A percentile compares a stretch with the other conserved stretches of the same genome.
Evolutionary conservation across 1,284 basidiomycete species (phyloP).

Genomic region (Ganoderma lucidum): DNA sequence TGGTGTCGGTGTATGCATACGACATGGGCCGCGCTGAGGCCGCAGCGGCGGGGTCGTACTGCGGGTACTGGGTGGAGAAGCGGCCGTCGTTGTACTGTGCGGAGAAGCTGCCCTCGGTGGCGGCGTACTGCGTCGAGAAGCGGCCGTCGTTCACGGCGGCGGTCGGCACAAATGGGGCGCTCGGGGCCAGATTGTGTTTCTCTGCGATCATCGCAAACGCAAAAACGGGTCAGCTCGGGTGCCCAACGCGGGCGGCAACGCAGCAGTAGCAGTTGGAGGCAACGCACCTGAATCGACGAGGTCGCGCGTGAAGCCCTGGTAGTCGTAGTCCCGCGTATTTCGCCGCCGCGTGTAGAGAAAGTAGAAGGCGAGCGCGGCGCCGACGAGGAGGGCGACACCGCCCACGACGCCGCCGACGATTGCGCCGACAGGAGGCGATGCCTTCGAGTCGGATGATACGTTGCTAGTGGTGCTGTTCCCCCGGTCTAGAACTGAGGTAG

Average conservation of each 20-base stretch:
- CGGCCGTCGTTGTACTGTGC: constrained; percentile 3
- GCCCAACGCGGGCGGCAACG: background rate
- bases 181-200: constrained; percentile 17
- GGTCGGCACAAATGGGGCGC: background rate
- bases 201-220: constrained; percentile 13
- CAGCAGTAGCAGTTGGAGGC: background rate
- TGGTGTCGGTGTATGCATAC: background rate
- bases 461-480: background rate
- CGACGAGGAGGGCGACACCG: constrained; percentile 29
- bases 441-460: background rate
- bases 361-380: constrained; percentile 26
- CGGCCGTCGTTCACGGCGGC: constrained; percentile 3
- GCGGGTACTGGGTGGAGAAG: constrained; percentile 10
- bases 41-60: constrained; percentile 22
- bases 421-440: constrained; percentile 23
- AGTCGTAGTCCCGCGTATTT: constrained; percentile 15
- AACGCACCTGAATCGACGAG: constrained; percentile 24
- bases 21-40: constrained; percentile 1
- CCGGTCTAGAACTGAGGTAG: constrained; percentile 1
- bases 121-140: constrained; percentile 2
- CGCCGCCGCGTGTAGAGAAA: constrained; percentile 29
- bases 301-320: constrained; percentile 22
- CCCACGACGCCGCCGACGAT: constrained; percentile 33
- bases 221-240: constrained; percentile 8
- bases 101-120: background rate